A percentile compares a stretch with the other conserved stretches of the same genome.
These are phyloP conservation scores for Suhomyces coccinellae DNA, from an alignment of 1,139 yeast genomes.

Conservation along the genomic window DNA sequence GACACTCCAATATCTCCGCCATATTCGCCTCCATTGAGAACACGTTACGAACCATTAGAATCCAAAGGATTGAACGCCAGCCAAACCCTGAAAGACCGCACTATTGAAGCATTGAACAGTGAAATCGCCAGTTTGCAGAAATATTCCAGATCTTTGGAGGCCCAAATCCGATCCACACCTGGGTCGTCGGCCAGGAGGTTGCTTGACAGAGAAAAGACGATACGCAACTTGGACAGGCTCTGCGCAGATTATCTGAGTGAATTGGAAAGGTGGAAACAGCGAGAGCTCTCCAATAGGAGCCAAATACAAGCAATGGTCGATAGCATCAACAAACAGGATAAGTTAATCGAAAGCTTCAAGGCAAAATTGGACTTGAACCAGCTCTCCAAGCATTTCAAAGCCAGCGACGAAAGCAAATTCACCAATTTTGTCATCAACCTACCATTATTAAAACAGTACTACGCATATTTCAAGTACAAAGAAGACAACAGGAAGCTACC, in stretches of 20 bases:
- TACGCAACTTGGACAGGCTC: conserved; percentile 13
- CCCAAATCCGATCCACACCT: conserved; percentile 14
- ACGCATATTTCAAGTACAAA: conserved; percentile 28
- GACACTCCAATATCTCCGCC: conserved; percentile 14
- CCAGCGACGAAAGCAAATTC: conserved; percentile 10
- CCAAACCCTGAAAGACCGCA: neutral
- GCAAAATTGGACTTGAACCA: conserved; percentile 19
- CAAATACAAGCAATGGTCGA: conserved; percentile 21
- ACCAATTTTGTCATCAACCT: conserved; percentile 24
- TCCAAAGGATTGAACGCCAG: neutral
- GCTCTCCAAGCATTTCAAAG: neutral
- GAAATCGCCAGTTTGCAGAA: conserved; percentile 22
- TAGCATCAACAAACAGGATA: conserved; percentile 24
- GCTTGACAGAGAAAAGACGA: conserved; percentile 9
- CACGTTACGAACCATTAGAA: neutral
- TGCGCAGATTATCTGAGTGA: conserved; percentile 28
- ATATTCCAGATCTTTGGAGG: conserved; percentile 24
- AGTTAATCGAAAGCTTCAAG: conserved; percentile 24
- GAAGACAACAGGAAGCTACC: conserved; percentile 26
- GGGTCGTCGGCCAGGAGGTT: conserved; percentile 7
- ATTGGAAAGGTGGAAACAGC: conserved; percentile 17
- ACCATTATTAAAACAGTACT: conserved; percentile 38
- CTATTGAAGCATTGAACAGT: conserved; percentile 19
- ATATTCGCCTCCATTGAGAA: conserved; percentile 8
- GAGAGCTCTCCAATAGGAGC: conserved; percentile 16